Evolutionary conservation across 768 basidiomycete species (phyloP).

Genomic region (button mushroom (Agaricus bisporus)): DNA sequence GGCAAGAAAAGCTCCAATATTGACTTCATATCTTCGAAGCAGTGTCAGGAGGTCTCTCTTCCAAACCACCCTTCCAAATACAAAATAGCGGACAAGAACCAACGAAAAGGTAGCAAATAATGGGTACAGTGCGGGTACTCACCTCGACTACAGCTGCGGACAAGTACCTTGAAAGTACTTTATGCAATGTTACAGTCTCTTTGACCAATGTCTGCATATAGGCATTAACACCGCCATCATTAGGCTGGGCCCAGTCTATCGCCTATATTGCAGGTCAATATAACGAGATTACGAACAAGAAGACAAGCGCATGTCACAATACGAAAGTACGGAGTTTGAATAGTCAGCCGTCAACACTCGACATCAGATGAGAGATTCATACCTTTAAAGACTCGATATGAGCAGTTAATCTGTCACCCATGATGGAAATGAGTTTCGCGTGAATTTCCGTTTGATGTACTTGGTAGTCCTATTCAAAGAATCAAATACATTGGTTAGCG

Average conservation of each 20-base stretch:
- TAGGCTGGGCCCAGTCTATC: slow-evolving; percentile 72
- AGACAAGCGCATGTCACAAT: not conserved
- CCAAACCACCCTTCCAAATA: not conserved
- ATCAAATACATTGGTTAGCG: not conserved
- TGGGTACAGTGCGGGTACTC: slow-evolving; percentile 20
- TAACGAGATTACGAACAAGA: not conserved
- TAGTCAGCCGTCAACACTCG: slow-evolving; percentile 1
- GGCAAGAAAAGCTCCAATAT: slow-evolving; percentile 7
- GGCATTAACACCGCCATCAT: slow-evolving; percentile 59
- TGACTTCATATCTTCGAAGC: not conserved
- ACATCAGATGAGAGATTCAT: slow-evolving; percentile 6
- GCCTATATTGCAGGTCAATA: slow-evolving; percentile 40
- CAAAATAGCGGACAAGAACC: not conserved
- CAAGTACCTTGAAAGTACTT: slow-evolving; percentile 90
- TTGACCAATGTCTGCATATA: slow-evolving; percentile 93
- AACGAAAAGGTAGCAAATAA: slow-evolving; percentile 11
- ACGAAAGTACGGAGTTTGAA: not conserved
- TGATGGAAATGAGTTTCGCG: slow-evolving; percentile 94
- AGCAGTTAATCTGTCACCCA: slow-evolving; percentile 87
- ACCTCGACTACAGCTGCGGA: slow-evolving; percentile 79
- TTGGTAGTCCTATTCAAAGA: slow-evolving; percentile 74
- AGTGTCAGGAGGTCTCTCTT: not conserved
- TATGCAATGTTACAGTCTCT: slow-evolving; percentile 93
- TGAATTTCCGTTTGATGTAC: slow-evolving; percentile 99
- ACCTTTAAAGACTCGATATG: slow-evolving; percentile 85